phyloP scores from a whole-genome alignment of 108 stramenopile genomes.

The Poteriospumella lacustris region DNA sequence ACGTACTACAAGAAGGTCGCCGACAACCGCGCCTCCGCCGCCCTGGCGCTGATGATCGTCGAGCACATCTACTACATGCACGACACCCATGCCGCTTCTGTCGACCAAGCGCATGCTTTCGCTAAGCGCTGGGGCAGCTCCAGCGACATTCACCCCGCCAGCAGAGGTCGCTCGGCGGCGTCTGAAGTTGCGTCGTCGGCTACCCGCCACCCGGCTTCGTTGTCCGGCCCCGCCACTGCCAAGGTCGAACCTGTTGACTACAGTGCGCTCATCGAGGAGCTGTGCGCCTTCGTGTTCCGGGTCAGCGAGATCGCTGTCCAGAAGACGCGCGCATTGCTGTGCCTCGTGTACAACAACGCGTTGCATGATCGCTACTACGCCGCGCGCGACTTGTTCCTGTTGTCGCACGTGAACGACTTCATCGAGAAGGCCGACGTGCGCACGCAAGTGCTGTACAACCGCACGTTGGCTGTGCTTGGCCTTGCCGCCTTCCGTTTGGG shows the following conservation, averaged over 20 bases:
- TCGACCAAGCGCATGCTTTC: slow-evolving; percentile 69
- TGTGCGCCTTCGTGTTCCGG: slow-evolving; percentile 81
- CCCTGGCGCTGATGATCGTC: slow-evolving; percentile 64
- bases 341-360: slow-evolving; percentile 91
- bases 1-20: slow-evolving; percentile 74
- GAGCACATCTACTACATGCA: slow-evolving; percentile 97
- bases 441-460: slow-evolving; percentile 94
- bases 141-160: slow-evolving; percentile 71
- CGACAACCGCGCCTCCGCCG: slow-evolving; percentile 63
- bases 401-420: slow-evolving; percentile 72
- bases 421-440: slow-evolving; percentile 65
- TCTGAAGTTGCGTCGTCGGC: slow-evolving; percentile 17
- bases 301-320: slow-evolving; percentile 70
- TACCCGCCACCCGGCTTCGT: slow-evolving; percentile 15
- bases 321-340: slow-evolving; percentile 86
- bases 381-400: slow-evolving; percentile 90
- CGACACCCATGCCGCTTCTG: slow-evolving; percentile 76
- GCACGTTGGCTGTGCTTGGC: slow-evolving; percentile 92
- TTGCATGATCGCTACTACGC: slow-evolving; percentile 90
- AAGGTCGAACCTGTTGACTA: neutral
- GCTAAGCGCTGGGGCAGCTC: slow-evolving; percentile 60
- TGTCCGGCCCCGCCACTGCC: neutral
- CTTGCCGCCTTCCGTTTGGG: slow-evolving; percentile 93
- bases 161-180: slow-evolving; percentile 49
- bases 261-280: slow-evolving; percentile 50